These are phyloP conservation scores for Haplosporangium gracile DNA, from an alignment of 192 early-diverging fungal genomes.

Conservation along the genomic window DNA sequence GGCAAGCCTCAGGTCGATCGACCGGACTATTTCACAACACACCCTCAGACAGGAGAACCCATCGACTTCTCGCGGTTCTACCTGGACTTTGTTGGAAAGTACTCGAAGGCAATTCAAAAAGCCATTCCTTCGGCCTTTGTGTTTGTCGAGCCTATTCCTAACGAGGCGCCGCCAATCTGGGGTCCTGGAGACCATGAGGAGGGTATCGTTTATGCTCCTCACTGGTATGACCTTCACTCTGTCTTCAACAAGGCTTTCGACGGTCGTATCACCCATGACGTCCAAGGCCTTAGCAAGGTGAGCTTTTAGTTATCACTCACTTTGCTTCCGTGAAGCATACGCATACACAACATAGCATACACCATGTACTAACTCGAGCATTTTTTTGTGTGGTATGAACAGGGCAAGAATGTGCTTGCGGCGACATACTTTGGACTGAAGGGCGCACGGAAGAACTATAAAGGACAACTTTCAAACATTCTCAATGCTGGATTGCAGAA, in stretches of 20 bases:
- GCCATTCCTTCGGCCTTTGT: slow-evolving; percentile 66
- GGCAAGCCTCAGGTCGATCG: slow-evolving; percentile 63
- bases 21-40: slow-evolving; percentile 76
- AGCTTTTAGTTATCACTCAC: not conserved
- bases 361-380: not conserved
- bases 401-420: slow-evolving; percentile 79
- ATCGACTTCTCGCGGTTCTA: slow-evolving; percentile 80
- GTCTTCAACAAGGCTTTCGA: slow-evolving; percentile 81
- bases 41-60: slow-evolving; percentile 67
- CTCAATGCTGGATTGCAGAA: slow-evolving; percentile 65
- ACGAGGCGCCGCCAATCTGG: slow-evolving; percentile 71
- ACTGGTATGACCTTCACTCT: slow-evolving; percentile 90
- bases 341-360: not conserved
- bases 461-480: slow-evolving; percentile 78
- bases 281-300: slow-evolving; percentile 80
- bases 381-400: slow-evolving; percentile 15
- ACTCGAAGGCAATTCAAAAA: slow-evolving; percentile 71
- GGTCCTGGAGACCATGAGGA: slow-evolving; percentile 61
- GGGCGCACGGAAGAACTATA: slow-evolving; percentile 83
- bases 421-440: slow-evolving; percentile 85
- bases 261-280: slow-evolving; percentile 84
- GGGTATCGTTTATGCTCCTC: slow-evolving; percentile 82
- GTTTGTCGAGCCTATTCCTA: slow-evolving; percentile 88
- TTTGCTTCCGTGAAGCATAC: not conserved
- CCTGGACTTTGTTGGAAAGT: slow-evolving; percentile 77